A percentile compares a stretch with the other conserved stretches of the same genome.
These are phyloP conservation scores for Pseudotsuga menziesii DNA, from an alignment of 75 land plant genomes.

Conservation along the genomic window DNA sequence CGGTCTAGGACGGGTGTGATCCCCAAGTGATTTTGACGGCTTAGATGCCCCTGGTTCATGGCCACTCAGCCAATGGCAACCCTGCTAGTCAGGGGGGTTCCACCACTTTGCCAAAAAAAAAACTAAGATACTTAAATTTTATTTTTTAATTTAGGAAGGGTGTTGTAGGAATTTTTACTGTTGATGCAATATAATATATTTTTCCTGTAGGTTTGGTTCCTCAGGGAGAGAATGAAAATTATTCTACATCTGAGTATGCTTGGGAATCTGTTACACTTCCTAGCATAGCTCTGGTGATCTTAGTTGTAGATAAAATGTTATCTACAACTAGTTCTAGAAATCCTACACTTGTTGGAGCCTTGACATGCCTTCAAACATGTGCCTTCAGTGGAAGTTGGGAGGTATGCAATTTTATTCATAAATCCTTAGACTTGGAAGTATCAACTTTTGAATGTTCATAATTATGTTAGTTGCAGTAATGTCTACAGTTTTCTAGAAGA, in stretches of 20 bases:
- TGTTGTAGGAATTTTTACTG: neutral
- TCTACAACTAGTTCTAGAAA: slow-evolving; percentile 98
- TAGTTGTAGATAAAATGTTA: slow-evolving; percentile 98
- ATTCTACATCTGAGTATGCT: slow-evolving; percentile 99
- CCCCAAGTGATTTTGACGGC: too few relatives aligned
- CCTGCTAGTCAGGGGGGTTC: too few relatives aligned
- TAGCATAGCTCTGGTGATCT: slow-evolving; percentile 97
- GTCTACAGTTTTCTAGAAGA: neutral
- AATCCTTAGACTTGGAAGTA: neutral
- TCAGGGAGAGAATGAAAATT: slow-evolving; percentile 99
- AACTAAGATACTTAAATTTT: neutral
- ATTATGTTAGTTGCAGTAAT: neutral
- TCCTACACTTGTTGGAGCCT: slow-evolving; percentile 92
- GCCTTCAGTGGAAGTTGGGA: slow-evolving; percentile 99
- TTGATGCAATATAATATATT: neutral
- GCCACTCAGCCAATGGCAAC: too few relatives aligned
- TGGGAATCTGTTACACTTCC: slow-evolving; percentile 99
- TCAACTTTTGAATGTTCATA: neutral
- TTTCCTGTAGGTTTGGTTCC: slow-evolving; percentile 84
- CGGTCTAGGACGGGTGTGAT: too few relatives aligned
- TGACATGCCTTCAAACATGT: slow-evolving; percentile 94
- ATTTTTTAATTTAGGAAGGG: neutral
- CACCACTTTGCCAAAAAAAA: too few relatives aligned
- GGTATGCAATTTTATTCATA: slow-evolving; percentile 35
- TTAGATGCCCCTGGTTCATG: too few relatives aligned